These are phyloP conservation scores for Alternaria tenuissima DNA, from an alignment of 2,329 filamentous ascomycete species.

Conservation along the genomic window DNA sequence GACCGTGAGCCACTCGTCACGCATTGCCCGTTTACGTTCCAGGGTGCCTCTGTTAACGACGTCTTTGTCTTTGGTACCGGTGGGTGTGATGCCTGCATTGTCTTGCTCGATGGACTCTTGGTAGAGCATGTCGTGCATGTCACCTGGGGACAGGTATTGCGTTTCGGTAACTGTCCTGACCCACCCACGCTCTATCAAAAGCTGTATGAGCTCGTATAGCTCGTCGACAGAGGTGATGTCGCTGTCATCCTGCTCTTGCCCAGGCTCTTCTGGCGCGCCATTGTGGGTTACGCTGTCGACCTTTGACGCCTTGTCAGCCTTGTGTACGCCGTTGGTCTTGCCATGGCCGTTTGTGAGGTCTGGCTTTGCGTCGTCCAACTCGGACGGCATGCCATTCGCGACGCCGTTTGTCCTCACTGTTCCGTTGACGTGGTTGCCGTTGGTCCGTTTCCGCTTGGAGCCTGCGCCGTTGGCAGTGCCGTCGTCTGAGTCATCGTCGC, in stretches of 20 bases:
- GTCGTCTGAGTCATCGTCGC: slow-evolving; percentile 47
- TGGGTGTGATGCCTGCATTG: slow-evolving; percentile 61
- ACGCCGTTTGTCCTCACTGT: slow-evolving; percentile 26
- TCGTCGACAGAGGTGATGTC: slow-evolving; percentile 51
- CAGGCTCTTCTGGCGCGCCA: slow-evolving; percentile 12
- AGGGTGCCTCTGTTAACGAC: slow-evolving; percentile 67
- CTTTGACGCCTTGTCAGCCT: slow-evolving; percentile 4
- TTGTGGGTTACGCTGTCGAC: slow-evolving; percentile 20
- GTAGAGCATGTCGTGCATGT: slow-evolving; percentile 65
- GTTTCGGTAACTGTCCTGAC: slow-evolving; percentile 67
- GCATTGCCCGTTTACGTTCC: slow-evolving; percentile 62
- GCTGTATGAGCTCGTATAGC: slow-evolving; percentile 55
- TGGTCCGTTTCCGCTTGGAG: slow-evolving; percentile 32
- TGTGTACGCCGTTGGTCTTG: slow-evolving; percentile 23
- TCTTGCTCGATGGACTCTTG: slow-evolving; percentile 65
- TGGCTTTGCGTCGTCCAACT: slow-evolving; percentile 18
- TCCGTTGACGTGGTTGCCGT: slow-evolving; percentile 34
- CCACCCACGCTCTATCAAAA: slow-evolving; percentile 70
- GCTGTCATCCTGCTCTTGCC: slow-evolving; percentile 29
- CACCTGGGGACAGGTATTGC: slow-evolving; percentile 65
- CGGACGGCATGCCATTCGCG: slow-evolving; percentile 18
- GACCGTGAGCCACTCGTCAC: slow-evolving; percentile 50
- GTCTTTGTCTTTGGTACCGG: slow-evolving; percentile 71
- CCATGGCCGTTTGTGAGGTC: slow-evolving; percentile 18
- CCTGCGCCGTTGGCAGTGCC: slow-evolving; percentile 34